These are phyloP conservation scores for Kodamaea hsintzibuensis DNA, from an alignment of 805 yeast species.

Conservation along the genomic window DNA sequence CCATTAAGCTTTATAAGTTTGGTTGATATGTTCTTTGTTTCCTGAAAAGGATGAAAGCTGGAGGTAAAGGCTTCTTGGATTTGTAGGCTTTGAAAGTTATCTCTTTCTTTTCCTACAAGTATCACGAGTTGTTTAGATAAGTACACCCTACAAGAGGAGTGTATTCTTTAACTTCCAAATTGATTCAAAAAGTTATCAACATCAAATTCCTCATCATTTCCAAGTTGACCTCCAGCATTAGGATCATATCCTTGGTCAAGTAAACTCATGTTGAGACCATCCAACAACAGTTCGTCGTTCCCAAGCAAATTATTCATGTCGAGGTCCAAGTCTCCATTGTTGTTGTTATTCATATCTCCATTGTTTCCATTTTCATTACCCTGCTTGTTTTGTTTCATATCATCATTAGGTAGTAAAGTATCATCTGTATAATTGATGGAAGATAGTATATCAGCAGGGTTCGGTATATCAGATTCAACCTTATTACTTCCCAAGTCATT, in stretches of 20 bases:
- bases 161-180: conserved; percentile 28
- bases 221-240: conserved; percentile 18
- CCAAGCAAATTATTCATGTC: conserved; percentile 40
- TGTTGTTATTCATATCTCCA: conserved; percentile 5
- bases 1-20: too few relatives aligned
- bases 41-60: too few relatives aligned
- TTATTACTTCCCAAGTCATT: conserved; percentile 19
- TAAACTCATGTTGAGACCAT: conserved; percentile 43
- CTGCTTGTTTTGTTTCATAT: neutral
- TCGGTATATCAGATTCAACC: conserved; percentile 24
- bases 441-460: conserved; percentile 34
- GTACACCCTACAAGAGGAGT: too few relatives aligned
- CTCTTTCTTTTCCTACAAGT: too few relatives aligned
- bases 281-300: conserved; percentile 41
- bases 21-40: too few relatives aligned
- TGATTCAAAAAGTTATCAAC: conserved; percentile 47
- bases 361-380: neutral
- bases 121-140: too few relatives aligned
- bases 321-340: conserved; percentile 16
- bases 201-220: conserved; percentile 43
- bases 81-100: too few relatives aligned
- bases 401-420: conserved; percentile 5
- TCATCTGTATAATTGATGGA: conserved; percentile 26
- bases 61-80: too few relatives aligned
- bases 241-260: conserved; percentile 34